A percentile compares a stretch with the other conserved stretches of the same genome.
These are phyloP conservation scores for Esteya vermicola DNA, from an alignment of 2,329 filamentous ascomycete species.

Conservation along the genomic window DNA sequence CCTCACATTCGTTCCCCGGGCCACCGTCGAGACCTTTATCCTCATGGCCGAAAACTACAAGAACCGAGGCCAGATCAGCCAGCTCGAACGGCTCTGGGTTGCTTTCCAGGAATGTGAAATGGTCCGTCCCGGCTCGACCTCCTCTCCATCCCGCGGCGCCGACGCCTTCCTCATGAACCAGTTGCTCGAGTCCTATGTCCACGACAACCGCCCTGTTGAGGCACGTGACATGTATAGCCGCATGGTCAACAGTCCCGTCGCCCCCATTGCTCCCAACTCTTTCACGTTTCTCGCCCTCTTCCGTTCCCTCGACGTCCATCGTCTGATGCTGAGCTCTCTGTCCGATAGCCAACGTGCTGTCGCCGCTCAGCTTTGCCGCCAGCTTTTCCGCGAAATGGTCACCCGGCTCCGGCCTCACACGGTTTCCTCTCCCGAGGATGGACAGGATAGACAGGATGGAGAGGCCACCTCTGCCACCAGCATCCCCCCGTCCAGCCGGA, in stretches of 20 bases:
- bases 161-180: constrained; percentile 72
- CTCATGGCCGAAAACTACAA: constrained; percentile 61
- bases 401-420: background rate
- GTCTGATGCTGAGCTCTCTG: background rate
- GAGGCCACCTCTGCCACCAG: background rate
- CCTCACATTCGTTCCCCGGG: constrained; percentile 32
- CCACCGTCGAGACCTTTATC: constrained; percentile 65
- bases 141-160: too few species aligned
- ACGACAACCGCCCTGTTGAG: constrained; percentile 38
- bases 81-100: constrained; percentile 45
- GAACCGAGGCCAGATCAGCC: constrained; percentile 40
- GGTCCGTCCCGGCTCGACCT: background rate
- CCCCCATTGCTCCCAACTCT: constrained; percentile 41
- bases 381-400: constrained; percentile 17
- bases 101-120: constrained; percentile 51
- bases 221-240: constrained; percentile 41
- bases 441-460: too few species aligned
- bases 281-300: constrained; percentile 58
- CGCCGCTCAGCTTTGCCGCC: constrained; percentile 7
- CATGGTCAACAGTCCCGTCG: constrained; percentile 29
- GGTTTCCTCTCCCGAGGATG: too few species aligned
- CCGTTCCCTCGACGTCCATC: constrained; percentile 30
- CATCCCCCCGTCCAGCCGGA: background rate
- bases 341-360: constrained; percentile 6
- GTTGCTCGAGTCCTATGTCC: constrained; percentile 52